A percentile compares a stretch with the other conserved stretches of the same genome.
phyloP scores from a whole-genome alignment of 1,139 yeast species.

The Debaryomyces subglobosus region DNA sequence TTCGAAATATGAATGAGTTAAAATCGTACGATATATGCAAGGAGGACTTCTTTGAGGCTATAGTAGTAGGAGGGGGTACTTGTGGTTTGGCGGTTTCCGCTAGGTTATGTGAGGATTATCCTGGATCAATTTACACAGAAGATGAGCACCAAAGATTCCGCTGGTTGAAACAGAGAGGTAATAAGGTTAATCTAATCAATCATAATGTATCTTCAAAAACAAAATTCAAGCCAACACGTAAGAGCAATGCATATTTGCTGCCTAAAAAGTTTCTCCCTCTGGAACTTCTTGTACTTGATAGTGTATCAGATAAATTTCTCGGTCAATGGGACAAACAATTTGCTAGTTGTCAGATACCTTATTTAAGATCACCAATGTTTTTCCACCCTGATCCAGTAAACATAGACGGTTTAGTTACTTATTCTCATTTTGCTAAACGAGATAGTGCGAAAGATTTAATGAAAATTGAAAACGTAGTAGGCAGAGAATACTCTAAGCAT shows the following conservation, averaged over 20 bases:
- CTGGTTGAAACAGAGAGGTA: constrained; percentile 39
- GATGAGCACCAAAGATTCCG: constrained; percentile 48
- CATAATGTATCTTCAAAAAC: constrained; percentile 18
- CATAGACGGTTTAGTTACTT: constrained; percentile 48
- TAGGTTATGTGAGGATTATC: constrained; percentile 40
- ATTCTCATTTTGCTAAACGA: constrained; percentile 35
- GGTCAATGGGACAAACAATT: constrained; percentile 52
- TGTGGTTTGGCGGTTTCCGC: constrained; percentile 43
- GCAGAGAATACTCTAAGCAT: constrained; percentile 49
- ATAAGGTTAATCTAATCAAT: constrained; percentile 29
- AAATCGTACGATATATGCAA: constrained; percentile 7
- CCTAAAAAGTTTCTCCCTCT: constrained; percentile 22
- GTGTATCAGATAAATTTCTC: constrained; percentile 31
- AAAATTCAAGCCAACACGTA: constrained; percentile 19
- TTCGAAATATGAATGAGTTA: constrained; percentile 1
- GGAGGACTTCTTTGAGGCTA: constrained; percentile 32
- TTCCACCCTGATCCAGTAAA: constrained; percentile 53
- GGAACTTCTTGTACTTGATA: constrained; percentile 39
- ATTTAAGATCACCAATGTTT: constrained; percentile 53
- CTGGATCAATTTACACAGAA: constrained; percentile 44
- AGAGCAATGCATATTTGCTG: constrained; percentile 17
- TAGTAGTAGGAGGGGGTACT: constrained; percentile 45
- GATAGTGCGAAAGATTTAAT: constrained; percentile 34
- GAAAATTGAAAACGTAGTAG: constrained; percentile 51
- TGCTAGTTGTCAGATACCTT: constrained; percentile 45